Evolutionary conservation across 495 filamentous ascomycete genomes (phyloP), one percentile per base, ranked within the genome.

Genomic region (Hyphodiscus hymeniophilus): DNA sequence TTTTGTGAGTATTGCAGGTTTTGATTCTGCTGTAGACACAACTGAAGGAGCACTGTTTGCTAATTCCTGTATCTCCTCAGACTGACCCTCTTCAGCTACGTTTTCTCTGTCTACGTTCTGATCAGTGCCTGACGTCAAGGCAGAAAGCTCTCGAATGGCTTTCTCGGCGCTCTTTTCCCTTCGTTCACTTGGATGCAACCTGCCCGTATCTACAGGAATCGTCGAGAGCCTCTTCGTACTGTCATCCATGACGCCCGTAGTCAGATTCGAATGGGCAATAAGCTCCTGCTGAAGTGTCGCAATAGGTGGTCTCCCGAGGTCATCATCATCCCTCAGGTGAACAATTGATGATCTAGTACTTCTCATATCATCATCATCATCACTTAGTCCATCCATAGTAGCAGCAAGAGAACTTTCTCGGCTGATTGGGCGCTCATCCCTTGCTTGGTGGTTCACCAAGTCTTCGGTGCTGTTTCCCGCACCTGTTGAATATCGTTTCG

Each of bases 401-500:
- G 75, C 78, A 34, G 62, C 70, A 23, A 79, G 43, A 16, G 77
- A 81, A 18, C 69, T 69, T 23, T 43, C 55, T 38, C 72, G 67
- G 21, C 67, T 63, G 4, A 28, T 28, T 5, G 26, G 26, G 26
- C 26, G 26, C 33, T 58, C 53, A 32, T 65, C 54, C 39, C 63
- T 53, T 36, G 57, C 62, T 10, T 64, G 58, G 2, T 63, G 62
- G 13, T 65, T 51, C 11, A 76, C 61, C 20, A 78, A 54, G 18
- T 68, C 69, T 43, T 81, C 66, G 0, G 45, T 59, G 45, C 66
- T 71, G 8, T 17, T n/a, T 12, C 51, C 51, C 20, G 47, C 34
- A 7, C 26, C 23, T 0, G 31, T 36, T 3, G 50, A 42, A 22
- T 48, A 56, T 17, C 30, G 20, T 42, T 55, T 50, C n/a, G 57